phyloP scores from a whole-genome alignment of 1,284 basidiomycete genomes.

The Paramarasmius palmivorus region DNA sequence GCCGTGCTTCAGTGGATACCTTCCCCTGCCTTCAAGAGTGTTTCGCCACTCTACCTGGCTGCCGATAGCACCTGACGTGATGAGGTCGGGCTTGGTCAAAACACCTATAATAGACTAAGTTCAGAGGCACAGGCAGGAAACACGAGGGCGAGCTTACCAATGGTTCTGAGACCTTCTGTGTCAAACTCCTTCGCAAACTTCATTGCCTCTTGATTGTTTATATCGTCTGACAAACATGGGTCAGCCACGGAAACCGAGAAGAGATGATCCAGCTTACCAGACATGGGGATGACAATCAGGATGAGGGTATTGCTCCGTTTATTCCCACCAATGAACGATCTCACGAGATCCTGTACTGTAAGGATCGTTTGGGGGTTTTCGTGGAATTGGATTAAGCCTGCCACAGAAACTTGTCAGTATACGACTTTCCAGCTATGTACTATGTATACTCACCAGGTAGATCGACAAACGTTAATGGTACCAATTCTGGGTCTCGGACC shows the following conservation, averaged over 20 bases:
- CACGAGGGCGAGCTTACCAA: constrained; percentile 39
- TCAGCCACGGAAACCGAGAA: neutral
- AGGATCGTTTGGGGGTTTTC: too few species aligned
- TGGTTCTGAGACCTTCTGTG: constrained; percentile 53
- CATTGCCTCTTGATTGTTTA: constrained; percentile 63
- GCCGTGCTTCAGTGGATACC: constrained; percentile 49
- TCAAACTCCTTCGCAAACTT: constrained; percentile 54
- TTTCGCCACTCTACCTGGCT: constrained; percentile 47
- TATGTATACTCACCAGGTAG: constrained; percentile 50
- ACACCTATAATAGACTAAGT: constrained; percentile 40
- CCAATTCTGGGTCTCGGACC: constrained; percentile 38
- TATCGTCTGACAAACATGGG: constrained; percentile 47
- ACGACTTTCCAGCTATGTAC: too few species aligned
- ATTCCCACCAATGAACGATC: neutral
- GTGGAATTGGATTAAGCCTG: too few species aligned
- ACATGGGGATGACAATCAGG: constrained; percentile 62
- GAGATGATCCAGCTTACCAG: constrained; percentile 37
- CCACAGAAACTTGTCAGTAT: too few species aligned
- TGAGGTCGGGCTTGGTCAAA: constrained; percentile 63
- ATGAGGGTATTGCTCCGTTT: constrained; percentile 53
- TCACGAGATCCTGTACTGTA: neutral
- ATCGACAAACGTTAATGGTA: constrained; percentile 55
- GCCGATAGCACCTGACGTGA: constrained; percentile 45
- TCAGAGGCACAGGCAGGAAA: neutral
- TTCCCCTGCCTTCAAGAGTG: constrained; percentile 38